phyloP scores from a whole-genome alignment of 306 rosid species.

The Begonia masoniana region DNA sequence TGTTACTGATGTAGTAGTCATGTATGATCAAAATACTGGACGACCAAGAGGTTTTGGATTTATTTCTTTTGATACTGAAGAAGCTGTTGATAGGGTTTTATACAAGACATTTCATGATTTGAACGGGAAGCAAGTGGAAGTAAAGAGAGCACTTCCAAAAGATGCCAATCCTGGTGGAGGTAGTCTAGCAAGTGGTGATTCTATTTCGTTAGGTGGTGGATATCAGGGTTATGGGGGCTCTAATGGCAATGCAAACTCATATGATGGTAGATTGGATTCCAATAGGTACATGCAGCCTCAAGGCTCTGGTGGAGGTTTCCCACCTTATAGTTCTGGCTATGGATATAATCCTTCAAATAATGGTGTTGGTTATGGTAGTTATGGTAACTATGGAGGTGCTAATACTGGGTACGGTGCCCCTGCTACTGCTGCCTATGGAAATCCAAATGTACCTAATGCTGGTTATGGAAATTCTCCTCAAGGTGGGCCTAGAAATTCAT shows the following conservation, averaged over 20 bases:
- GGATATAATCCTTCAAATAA: constrained; percentile 88
- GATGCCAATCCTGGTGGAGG: constrained; percentile 93
- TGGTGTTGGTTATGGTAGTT: constrained; percentile 78
- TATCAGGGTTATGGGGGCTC: constrained; percentile 83
- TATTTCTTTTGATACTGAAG: constrained; percentile 84
- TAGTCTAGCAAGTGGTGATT: constrained; percentile 52
- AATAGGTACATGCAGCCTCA: constrained; percentile 83
- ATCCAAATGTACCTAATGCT: constrained; percentile 71
- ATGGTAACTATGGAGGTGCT: constrained; percentile 72
- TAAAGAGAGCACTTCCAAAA: constrained; percentile 98
- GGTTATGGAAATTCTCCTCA: constrained; percentile 79
- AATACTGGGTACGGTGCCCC: constrained; percentile 82
- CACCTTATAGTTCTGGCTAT: constrained; percentile 86
- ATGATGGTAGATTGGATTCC: constrained; percentile 86
- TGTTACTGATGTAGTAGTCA: constrained; percentile 92
- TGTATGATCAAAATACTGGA: constrained; percentile 96
- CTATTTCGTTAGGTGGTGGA: constrained; percentile 35
- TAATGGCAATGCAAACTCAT: constrained; percentile 73
- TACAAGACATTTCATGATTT: constrained; percentile 92
- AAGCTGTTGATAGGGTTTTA: constrained; percentile 92
- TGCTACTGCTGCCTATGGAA: constrained; percentile 76
- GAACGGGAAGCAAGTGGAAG: constrained; percentile 96
- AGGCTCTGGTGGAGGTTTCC: constrained; percentile 67
- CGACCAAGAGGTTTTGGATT: constrained; percentile 99
- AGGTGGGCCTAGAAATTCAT: constrained; percentile 81